Conservation (phyloP, 495 filamentous ascomycete genomes). For the Thermothielavioides terrestris region DNA sequence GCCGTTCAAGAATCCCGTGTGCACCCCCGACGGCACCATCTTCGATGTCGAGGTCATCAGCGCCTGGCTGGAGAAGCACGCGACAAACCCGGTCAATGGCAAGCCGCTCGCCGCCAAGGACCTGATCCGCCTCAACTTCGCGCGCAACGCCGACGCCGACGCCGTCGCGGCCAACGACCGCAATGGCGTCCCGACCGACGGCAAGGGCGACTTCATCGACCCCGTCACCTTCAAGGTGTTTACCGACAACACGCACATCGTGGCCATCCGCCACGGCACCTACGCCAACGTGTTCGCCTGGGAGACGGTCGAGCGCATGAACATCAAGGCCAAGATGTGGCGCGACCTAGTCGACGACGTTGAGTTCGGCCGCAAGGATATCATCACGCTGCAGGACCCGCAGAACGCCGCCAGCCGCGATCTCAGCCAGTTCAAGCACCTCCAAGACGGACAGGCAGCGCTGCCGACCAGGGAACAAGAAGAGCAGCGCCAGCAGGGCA, state of each 20-base stretch:
- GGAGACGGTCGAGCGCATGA: slow-evolving; percentile 90
- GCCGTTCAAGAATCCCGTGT: slow-evolving; percentile 80
- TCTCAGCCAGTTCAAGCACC: slow-evolving; percentile 79
- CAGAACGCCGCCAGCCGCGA: slow-evolving; percentile 81
- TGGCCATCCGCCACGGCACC: slow-evolving; percentile 65
- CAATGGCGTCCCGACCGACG: slow-evolving; percentile 29
- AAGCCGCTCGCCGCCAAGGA: slow-evolving; percentile 67
- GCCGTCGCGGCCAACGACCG: slow-evolving; percentile 32
- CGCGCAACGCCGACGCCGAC: slow-evolving; percentile 86
- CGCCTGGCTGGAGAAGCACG: slow-evolving; percentile 88
- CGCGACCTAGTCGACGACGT: slow-evolving; percentile 78
- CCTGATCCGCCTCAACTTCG: slow-evolving; percentile 82
- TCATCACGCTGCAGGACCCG: slow-evolving; percentile 94
- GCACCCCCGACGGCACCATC: slow-evolving; percentile 66
- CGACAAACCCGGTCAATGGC: slow-evolving; percentile 83
- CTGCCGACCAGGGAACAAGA: slow-evolving; percentile 46
- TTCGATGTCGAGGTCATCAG: slow-evolving; percentile 83
- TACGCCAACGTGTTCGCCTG: slow-evolving; percentile 92
- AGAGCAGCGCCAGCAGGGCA: slow-evolving; percentile 48
- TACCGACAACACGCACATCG: slow-evolving; percentile 95
- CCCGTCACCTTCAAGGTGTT: slow-evolving; percentile 96
- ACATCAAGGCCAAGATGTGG: slow-evolving; percentile 98
- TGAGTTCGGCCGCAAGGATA: slow-evolving; percentile 83
- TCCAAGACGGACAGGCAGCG: slow-evolving; percentile 70
- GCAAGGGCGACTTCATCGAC: slow-evolving; percentile 77